phyloP scores from a whole-genome alignment of 192 early-diverging fungal species.

The Gorgonomyces haynaldii region DNA sequence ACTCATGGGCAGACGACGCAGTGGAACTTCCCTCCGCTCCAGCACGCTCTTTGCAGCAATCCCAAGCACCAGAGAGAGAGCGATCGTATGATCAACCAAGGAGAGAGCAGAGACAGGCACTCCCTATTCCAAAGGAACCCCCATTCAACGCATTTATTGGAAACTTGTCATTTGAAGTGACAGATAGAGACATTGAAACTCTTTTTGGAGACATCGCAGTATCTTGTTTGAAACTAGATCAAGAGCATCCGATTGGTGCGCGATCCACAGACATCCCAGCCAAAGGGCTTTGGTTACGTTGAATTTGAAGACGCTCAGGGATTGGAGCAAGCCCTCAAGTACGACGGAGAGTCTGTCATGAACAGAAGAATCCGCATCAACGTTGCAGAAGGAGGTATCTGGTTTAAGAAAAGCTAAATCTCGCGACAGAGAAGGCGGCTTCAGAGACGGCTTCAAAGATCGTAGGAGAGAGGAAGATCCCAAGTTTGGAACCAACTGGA shows the following conservation, averaged over 20 bases:
- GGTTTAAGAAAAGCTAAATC: slow-evolving; percentile 1
- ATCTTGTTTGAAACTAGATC: slow-evolving; percentile 34
- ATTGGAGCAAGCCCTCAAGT: slow-evolving; percentile 64
- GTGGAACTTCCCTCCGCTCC: background rate
- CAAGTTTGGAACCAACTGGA: slow-evolving; percentile 6
- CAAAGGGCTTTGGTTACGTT: slow-evolving; percentile 92
- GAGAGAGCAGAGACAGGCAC: background rate
- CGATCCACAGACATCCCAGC: slow-evolving; percentile 63
- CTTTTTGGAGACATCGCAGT: slow-evolving; percentile 68
- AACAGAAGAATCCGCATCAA: slow-evolving; percentile 70
- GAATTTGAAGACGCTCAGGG: slow-evolving; percentile 82
- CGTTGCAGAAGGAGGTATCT: slow-evolving; percentile 64
- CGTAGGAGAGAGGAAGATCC: slow-evolving; percentile 3
- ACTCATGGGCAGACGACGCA: background rate
- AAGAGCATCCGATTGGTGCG: slow-evolving; percentile 67
- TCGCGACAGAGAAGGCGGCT: background rate
- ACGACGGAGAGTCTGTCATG: slow-evolving; percentile 48
- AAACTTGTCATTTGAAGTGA: slow-evolving; percentile 77
- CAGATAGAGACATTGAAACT: slow-evolving; percentile 59
- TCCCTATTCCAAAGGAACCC: slow-evolving; percentile 61
- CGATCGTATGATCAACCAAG: background rate
- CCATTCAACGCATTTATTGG: slow-evolving; percentile 87
- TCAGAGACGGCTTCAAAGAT: too few relatives aligned
- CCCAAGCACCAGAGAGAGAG: background rate
- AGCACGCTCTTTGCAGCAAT: background rate